These are phyloP conservation scores for Rubroboletus pulcherrimus DNA, from an alignment of 768 basidiomycete genomes.

Conservation along the genomic window DNA sequence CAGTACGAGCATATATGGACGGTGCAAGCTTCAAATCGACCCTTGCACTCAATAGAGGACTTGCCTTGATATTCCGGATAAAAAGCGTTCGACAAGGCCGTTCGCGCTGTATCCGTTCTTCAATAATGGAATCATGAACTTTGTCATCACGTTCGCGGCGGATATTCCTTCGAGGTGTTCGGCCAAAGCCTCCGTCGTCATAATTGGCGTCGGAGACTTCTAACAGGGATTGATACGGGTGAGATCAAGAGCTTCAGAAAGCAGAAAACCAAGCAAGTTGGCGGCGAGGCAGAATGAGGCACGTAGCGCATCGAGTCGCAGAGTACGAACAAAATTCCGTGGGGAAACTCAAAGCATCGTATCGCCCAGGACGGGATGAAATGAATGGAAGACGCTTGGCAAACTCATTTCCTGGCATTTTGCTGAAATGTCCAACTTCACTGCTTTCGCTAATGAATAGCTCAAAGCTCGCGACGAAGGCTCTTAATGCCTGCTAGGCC, in stretches of 20 bases:
- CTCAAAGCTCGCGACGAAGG: slow-evolving; percentile 43
- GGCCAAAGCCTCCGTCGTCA: slow-evolving; percentile 51
- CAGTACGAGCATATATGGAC: slow-evolving; percentile 8
- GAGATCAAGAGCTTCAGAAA: slow-evolving; percentile 49
- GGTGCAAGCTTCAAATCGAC: slow-evolving; percentile 9
- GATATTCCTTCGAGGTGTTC: slow-evolving; percentile 42
- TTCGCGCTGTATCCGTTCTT: slow-evolving; percentile 91
- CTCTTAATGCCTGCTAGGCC: slow-evolving; percentile 30
- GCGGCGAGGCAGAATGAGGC: slow-evolving; percentile 41
- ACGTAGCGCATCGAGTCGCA: slow-evolving; percentile 43
- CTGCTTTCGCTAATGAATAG: slow-evolving; percentile 46
- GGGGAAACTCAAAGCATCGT: slow-evolving; percentile 26
- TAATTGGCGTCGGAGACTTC: slow-evolving; percentile 58
- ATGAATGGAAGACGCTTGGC: slow-evolving; percentile 17
- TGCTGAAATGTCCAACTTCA: slow-evolving; percentile 34
- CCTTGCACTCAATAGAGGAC: slow-evolving; percentile 33
- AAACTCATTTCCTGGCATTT: slow-evolving; percentile 29
- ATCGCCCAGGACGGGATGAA: slow-evolving; percentile 18
- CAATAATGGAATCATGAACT: slow-evolving; percentile 86
- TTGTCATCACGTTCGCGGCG: slow-evolving; percentile 86
- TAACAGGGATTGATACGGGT: slow-evolving; percentile 44
- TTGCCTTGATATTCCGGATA: slow-evolving; percentile 97
- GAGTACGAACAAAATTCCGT: slow-evolving; percentile 17
- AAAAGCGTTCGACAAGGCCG: slow-evolving; percentile 94
- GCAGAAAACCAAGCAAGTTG: slow-evolving; percentile 36